Conservation (phyloP, 2,329 filamentous ascomycete species). For the Sarocladium strictum region DNA sequence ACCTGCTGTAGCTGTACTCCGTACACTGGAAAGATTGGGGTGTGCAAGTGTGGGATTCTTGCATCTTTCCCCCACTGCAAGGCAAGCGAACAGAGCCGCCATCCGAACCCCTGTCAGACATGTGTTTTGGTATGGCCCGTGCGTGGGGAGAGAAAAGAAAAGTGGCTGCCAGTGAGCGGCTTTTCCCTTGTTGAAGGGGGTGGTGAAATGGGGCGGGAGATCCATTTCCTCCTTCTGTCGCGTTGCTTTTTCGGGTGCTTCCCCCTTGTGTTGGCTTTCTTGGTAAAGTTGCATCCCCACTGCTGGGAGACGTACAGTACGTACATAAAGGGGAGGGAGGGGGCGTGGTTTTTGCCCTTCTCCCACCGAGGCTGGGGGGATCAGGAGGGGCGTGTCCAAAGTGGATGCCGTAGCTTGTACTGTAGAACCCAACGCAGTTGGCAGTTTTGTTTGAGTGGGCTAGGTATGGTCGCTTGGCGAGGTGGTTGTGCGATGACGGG, state of each 20-base stretch:
- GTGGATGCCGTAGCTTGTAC: too few species aligned
- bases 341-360: background rate
- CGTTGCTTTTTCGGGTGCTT: constrained; percentile 1
- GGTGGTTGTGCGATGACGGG: background rate
- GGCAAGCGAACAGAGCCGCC: constrained; percentile 12
- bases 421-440: background rate
- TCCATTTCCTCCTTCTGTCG: background rate
- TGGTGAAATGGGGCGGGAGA: background rate
- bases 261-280: background rate
- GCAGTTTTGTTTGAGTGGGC: background rate
- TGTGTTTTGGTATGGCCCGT: constrained; percentile 10
- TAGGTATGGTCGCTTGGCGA: background rate
- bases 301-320: background rate
- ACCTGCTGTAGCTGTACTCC: too few species aligned
- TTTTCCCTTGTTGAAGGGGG: constrained; percentile 3
- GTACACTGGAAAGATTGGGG: constrained; percentile 24
- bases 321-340: background rate
- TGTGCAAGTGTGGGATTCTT: background rate
- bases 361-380: too few species aligned
- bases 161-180: background rate
- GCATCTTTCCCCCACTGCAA: background rate
- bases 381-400: too few species aligned
- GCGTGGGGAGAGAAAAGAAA: constrained; percentile 2
- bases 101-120: constrained; percentile 13
- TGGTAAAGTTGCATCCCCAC: background rate